Percentiles rank a stretch among this genome's conserved stretches.
Evolutionary conservation across 1,284 basidiomycete species (phyloP).

Genomic region (Apiotrichum montevideense): DNA sequence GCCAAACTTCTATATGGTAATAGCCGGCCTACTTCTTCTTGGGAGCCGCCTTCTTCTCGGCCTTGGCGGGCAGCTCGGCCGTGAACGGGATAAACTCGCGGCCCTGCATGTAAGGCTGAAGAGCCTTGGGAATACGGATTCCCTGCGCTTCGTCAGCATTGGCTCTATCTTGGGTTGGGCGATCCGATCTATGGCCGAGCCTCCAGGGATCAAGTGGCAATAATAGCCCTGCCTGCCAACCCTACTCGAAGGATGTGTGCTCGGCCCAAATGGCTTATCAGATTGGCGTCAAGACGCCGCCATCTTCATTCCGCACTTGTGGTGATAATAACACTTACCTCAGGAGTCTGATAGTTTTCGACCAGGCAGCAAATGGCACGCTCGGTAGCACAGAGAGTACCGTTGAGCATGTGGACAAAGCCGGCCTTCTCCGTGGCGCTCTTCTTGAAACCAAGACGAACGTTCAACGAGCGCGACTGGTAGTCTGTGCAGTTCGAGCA

Average conservation of each 20-base stretch:
- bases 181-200: too few species aligned
- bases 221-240: too few species aligned
- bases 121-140: conserved; percentile 75
- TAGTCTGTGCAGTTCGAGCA: conserved; percentile 93
- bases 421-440: conserved; percentile 80
- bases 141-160: conserved; percentile 53
- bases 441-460: conserved; percentile 79
- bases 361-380: conserved; percentile 93
- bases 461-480: conserved; percentile 74
- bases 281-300: too few species aligned
- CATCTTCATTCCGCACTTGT: too few species aligned
- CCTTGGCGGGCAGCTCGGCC: conserved; percentile 41
- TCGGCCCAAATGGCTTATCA: too few species aligned
- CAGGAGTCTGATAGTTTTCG: conserved; percentile 97
- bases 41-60: conserved; percentile 36
- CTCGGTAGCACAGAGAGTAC: conserved; percentile 94
- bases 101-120: conserved; percentile 93
- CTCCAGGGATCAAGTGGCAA: too few species aligned
- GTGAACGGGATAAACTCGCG: conserved; percentile 80
- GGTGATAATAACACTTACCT: conserved; percentile 53
- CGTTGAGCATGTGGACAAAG: conserved; percentile 97
- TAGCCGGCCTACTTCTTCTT: conserved; percentile 19
- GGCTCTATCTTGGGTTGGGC: too few species aligned
- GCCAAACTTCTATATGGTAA: not conserved
- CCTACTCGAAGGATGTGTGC: too few species aligned